These are phyloP conservation scores for Plenodomus tracheiphilus DNA, from an alignment of 2,329 filamentous ascomycete species.

Conservation along the genomic window DNA sequence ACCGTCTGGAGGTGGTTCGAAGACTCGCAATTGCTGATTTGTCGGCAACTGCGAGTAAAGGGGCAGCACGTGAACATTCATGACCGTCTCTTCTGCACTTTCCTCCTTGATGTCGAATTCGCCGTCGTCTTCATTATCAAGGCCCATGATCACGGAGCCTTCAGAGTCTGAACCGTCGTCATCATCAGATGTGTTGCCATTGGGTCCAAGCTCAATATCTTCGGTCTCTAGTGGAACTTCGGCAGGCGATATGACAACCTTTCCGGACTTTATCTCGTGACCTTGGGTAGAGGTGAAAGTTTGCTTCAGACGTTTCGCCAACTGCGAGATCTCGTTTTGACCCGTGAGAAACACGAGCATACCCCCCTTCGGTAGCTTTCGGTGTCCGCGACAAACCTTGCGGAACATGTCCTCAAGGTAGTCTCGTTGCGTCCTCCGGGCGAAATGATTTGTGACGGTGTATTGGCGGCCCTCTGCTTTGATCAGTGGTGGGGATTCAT, in stretches of 20 bases:
- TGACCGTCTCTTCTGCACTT: conserved; percentile 63
- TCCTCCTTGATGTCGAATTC: conserved; percentile 64
- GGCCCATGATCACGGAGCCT: conserved; percentile 63
- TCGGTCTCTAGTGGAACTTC: conserved; percentile 82
- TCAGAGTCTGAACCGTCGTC: conserved; percentile 56
- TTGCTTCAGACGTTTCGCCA: conserved; percentile 78
- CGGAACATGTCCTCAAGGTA: conserved; percentile 89
- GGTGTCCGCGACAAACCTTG: conserved; percentile 85
- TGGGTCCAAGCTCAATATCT: conserved; percentile 77
- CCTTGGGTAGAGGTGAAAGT: conserved; percentile 61
- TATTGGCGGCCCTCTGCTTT: conserved; percentile 92
- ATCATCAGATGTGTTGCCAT: conserved; percentile 46
- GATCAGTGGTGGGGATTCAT: conserved; percentile 75
- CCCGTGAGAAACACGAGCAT: conserved; percentile 95
- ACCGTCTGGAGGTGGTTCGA: conserved; percentile 80
- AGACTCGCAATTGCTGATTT: conserved; percentile 87
- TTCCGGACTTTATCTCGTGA: conserved; percentile 58
- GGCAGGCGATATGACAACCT: conserved; percentile 73
- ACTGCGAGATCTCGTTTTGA: conserved; percentile 82
- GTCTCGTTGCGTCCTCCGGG: conserved; percentile 78
- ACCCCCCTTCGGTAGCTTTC: conserved; percentile 84
- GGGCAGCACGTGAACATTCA: conserved; percentile 83
- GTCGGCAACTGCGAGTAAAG: conserved; percentile 92
- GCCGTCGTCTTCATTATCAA: conserved; percentile 66
- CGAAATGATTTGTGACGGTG: conserved; percentile 86